Evolutionary conservation across 2,329 filamentous ascomycete species (phyloP).

Genomic region (Ophiocordyceps camponoti-rufipedis): DNA sequence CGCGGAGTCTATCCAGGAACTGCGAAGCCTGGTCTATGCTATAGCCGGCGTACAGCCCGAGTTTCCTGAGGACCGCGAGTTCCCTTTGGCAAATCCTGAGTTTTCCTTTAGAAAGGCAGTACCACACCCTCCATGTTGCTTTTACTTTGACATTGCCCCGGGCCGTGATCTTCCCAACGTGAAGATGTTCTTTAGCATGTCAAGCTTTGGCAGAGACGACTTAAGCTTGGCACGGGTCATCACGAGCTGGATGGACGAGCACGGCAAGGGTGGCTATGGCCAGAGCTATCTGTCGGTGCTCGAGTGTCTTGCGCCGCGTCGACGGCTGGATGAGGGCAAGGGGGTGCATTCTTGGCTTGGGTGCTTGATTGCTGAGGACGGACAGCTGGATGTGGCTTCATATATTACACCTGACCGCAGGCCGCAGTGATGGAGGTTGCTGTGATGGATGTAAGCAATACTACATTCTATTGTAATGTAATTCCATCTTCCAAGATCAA

Average conservation of each 20-base stretch:
- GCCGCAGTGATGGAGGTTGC: no score
- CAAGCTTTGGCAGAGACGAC: slow-evolving; percentile 1
- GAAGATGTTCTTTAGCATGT: slow-evolving; percentile 1
- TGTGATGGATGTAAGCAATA: no score
- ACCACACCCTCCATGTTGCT: background rate
- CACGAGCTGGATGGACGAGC: background rate
- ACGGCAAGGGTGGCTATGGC: slow-evolving; percentile 1
- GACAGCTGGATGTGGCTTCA: slow-evolving; percentile 1
- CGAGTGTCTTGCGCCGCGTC: background rate
- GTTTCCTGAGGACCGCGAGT: background rate
- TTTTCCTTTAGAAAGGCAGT: no score
- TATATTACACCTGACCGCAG: background rate
- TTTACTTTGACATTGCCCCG: background rate
- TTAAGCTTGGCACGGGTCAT: slow-evolving; percentile 1
- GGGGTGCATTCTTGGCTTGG: slow-evolving; percentile 2
- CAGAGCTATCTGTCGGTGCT: slow-evolving; percentile 1
- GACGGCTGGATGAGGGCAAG: slow-evolving; percentile 2
- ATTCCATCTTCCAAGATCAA: no score
- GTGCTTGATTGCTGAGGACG: background rate
- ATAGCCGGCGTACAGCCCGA: background rate
- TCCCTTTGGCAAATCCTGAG: no score
- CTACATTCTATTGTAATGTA: no score
- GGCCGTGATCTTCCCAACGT: background rate
- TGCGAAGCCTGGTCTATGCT: background rate
- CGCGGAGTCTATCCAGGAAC: background rate